Evolutionary conservation across 495 filamentous ascomycete genomes (phyloP).

Genomic region (Tuber melanosporum): DNA sequence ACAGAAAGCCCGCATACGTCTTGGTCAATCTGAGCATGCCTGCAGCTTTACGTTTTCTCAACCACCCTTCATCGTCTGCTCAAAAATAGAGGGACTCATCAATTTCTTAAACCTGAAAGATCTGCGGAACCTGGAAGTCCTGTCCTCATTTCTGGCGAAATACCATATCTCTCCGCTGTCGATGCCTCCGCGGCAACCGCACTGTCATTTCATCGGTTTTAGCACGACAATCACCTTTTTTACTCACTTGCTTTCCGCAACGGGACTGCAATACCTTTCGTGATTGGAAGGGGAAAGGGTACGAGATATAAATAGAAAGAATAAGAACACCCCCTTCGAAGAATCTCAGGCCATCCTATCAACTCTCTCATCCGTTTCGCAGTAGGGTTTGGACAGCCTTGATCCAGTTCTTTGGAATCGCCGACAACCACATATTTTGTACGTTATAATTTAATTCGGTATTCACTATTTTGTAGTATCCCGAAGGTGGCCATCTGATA

Average conservation of each 20-base stretch:
- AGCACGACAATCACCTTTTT: background rate
- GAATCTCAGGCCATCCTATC: background rate
- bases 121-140: constrained; percentile 18
- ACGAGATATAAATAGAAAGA: constrained; percentile 5
- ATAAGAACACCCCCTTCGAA: background rate
- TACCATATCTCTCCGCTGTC: background rate
- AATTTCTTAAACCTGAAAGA: constrained; percentile 20
- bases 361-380: background rate
- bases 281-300: background rate
- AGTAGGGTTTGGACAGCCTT: background rate
- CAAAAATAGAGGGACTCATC: constrained; percentile 4
- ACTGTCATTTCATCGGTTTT: background rate
- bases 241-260: background rate
- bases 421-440: background rate
- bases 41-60: constrained; percentile 25
- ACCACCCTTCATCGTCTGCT: constrained; percentile 28
- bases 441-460: constrained; percentile 1
- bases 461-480: background rate
- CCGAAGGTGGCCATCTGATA: background rate
- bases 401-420: background rate
- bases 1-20: constrained; percentile 28
- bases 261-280: background rate
- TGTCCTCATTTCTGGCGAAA: background rate
- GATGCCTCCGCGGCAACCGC: background rate
- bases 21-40: background rate